Conservation (phyloP, 2,329 filamentous ascomycete genomes). For the Claviceps monticola region DNA sequence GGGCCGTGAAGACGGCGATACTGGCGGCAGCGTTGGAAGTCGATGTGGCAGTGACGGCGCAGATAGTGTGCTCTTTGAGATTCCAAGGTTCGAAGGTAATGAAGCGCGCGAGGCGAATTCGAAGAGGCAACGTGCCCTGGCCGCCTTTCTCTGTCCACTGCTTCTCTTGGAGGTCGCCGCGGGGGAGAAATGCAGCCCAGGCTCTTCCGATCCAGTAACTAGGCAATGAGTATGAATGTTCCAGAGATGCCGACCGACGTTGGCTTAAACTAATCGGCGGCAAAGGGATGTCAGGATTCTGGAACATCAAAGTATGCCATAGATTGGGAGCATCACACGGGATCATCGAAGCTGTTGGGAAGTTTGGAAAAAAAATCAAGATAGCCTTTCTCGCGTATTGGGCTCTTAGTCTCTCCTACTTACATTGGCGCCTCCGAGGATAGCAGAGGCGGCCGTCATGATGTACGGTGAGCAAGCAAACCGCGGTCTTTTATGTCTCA, state of each 20-base stretch:
- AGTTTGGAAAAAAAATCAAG: too few species aligned
- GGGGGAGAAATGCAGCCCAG: slow-evolving; percentile 19
- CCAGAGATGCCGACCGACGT: slow-evolving; percentile 32
- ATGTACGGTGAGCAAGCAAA: not conserved
- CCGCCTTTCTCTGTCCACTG: slow-evolving; percentile 30
- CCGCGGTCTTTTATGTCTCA: too few species aligned
- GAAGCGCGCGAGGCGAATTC: slow-evolving; percentile 27
- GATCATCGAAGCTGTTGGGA: too few species aligned
- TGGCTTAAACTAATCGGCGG: slow-evolving; percentile 33
- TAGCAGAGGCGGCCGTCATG: not conserved
- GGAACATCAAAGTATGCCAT: not conserved
- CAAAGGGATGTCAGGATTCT: not conserved
- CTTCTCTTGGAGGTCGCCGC: slow-evolving; percentile 33
- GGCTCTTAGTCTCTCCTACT: not conserved
- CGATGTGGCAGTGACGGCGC: slow-evolving; percentile 38
- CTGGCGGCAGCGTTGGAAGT: slow-evolving; percentile 30
- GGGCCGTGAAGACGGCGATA: slow-evolving; percentile 28
- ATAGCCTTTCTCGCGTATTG: too few species aligned
- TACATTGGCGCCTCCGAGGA: slow-evolving; percentile 10
- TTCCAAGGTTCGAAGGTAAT: slow-evolving; percentile 38
- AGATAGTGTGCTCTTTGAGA: slow-evolving; percentile 42
- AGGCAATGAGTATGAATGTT: slow-evolving; percentile 43
- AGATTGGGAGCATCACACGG: too few species aligned
- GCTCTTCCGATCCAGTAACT: slow-evolving; percentile 36
- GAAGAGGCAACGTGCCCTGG: slow-evolving; percentile 26